A percentile compares a stretch with the other conserved stretches of the same genome.
These are phyloP conservation scores for Ephemerocybe angulata DNA, from an alignment of 768 basidiomycete species.

Conservation along the genomic window DNA sequence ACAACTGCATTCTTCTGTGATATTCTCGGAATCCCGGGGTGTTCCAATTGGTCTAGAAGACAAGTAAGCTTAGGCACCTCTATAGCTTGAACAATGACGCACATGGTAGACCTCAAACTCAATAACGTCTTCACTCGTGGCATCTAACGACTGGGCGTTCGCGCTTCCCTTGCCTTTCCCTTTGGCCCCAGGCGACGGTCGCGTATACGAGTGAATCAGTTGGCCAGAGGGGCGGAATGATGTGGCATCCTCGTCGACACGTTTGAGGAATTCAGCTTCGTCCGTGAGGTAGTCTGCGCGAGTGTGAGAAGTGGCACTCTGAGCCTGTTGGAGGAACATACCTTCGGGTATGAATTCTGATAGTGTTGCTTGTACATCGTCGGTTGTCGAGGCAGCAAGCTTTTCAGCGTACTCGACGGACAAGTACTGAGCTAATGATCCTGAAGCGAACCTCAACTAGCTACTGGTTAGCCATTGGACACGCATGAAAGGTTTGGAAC, in stretches of 20 bases:
- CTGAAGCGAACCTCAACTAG: conserved; percentile 86
- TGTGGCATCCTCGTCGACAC: conserved; percentile 74
- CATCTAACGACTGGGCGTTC: conserved; percentile 34
- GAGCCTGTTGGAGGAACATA: conserved; percentile 23
- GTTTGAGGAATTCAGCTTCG: conserved; percentile 59
- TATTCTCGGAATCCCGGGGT: conserved; percentile 89
- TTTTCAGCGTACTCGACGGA: conserved; percentile 63
- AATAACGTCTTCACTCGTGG: conserved; percentile 57
- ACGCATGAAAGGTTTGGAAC: no score
- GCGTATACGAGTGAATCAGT: conserved; percentile 72
- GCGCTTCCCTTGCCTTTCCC: conserved; percentile 55
- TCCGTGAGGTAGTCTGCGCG: conserved; percentile 65
- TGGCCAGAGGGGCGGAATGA: conserved; percentile 76
- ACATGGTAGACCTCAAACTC: conserved; percentile 92
- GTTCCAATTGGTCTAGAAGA: conserved; percentile 68
- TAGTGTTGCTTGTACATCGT: conserved; percentile 81
- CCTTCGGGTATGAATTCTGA: conserved; percentile 75
- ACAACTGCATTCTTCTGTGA: conserved; percentile 89
- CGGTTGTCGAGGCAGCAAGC: conserved; percentile 67
- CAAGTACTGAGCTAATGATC: conserved; percentile 77
- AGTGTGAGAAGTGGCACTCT: not conserved
- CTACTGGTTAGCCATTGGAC: no score
- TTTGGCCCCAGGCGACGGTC: conserved; percentile 41
- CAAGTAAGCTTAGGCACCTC: not conserved
- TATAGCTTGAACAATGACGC: conserved; percentile 26